Percentiles rank a stretch among this genome's conserved stretches.
These are phyloP conservation scores for Daedalea quercina DNA, from an alignment of 768 basidiomycete species.

Conservation along the genomic window DNA sequence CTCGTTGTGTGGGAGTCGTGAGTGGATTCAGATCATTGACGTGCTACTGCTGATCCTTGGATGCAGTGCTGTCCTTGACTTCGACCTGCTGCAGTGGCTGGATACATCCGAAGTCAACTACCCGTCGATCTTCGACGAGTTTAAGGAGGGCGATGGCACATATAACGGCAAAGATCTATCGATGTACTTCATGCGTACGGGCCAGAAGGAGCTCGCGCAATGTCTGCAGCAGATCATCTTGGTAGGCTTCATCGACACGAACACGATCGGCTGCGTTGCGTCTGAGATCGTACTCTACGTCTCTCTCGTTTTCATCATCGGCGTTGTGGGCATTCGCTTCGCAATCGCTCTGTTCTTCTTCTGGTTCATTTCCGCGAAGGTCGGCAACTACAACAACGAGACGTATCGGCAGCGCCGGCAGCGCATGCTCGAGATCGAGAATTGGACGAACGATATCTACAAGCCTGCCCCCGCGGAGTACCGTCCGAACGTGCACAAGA, in stretches of 20 bases:
- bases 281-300: conserved; percentile 92
- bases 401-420: conserved; percentile 90
- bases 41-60: conserved; percentile 4
- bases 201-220: conserved; percentile 58
- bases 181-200: conserved; percentile 73
- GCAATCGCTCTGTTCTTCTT: conserved; percentile 94
- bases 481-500: conserved; percentile 82
- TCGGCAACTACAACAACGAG: conserved; percentile 91
- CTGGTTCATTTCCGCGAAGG: conserved; percentile 96
- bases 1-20: conserved; percentile 93
- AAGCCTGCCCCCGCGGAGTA: conserved; percentile 86
- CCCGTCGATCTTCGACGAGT: conserved; percentile 73
- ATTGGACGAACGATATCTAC: conserved; percentile 96
- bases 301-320: conserved; percentile 94
- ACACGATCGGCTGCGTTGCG: conserved; percentile 92
- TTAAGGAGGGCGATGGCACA: conserved; percentile 62
- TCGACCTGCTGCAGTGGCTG: conserved; percentile 81
- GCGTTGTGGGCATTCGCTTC: conserved; percentile 93
- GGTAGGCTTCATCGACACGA: conserved; percentile 92
- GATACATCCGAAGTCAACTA: conserved; percentile 74
- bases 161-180: conserved; percentile 83
- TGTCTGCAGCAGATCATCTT: conserved; percentile 84
- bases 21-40: conserved; percentile 25
- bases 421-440: conserved; percentile 86
- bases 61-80: conserved; percentile 78